Base-by-base conservation (phyloP, 192 early-diverging fungal species). In the Geranomyces variabilis region DNA sequence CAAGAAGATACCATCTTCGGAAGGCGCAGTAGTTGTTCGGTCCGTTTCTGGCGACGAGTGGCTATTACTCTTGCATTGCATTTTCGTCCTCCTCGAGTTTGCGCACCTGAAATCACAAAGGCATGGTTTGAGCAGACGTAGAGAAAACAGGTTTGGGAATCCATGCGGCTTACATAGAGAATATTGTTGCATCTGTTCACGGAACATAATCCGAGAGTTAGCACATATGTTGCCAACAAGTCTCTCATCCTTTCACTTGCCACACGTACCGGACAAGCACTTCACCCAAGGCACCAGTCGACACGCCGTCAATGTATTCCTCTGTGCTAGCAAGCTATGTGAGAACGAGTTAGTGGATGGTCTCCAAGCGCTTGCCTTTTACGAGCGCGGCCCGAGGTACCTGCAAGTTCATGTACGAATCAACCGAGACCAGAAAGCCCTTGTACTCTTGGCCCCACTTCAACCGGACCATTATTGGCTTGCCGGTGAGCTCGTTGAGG, bases 391-490 rank as follows among this genome's bases (percentile, higher is more conserved):
- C n/a, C n/a, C n/a, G n/a, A n/a, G n/a, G 19, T 83, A 94, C 92
- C 86, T 92, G 90, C 30, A 98, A 75, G 83, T 99, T 99, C 96
- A 99, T 98, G 80, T 99, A 97, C 33, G 90, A 91, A 81, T 99
- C 96, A 8, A 95, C 90, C 13, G 94, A 93, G 28, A 87, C 82
- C 56, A 99, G 80, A 67, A 87, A 84, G 6, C 95, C 97, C 75
- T 95, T 94, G 89, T 99, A 99, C 74, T 98, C 97, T 80, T 90
- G 89, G 51, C 95, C 96, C 97, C 97, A 99, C 84, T 99, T 99
- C 76, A 99, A 81, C 82, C 92, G 93, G 68, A 94, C 90, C 63
- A 96, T 84, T 1, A 97, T 90, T 21, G 95, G 86, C 78, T 96
- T 94, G 44, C 96, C 95, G 49, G 93, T 94, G 46, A 97, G 88